These are phyloP conservation scores for Aureobasidium namibiae DNA, from an alignment of 2,329 filamentous ascomycete species.

Conservation along the genomic window DNA sequence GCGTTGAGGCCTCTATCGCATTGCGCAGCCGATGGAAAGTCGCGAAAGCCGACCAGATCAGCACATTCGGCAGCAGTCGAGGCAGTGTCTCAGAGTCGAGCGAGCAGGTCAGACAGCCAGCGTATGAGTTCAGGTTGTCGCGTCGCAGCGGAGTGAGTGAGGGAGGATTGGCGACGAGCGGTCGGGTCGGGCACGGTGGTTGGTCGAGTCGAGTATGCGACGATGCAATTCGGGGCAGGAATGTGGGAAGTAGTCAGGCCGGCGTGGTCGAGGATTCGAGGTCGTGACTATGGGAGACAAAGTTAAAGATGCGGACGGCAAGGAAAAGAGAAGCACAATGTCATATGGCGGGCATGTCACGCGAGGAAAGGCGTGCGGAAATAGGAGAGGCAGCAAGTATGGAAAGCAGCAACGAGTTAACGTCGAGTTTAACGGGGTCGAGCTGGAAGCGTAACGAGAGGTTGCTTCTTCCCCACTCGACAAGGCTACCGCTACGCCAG, in stretches of 20 bases:
- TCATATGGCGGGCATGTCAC: conserved; percentile 12
- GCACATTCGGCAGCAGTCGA: neutral
- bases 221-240: conserved; percentile 9
- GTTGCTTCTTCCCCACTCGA: conserved; percentile 5
- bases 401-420: neutral
- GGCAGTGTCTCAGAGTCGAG: conserved; percentile 1
- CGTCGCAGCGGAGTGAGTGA: neutral
- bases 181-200: neutral
- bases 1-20: conserved; percentile 12
- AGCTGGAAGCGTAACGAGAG: conserved; percentile 10
- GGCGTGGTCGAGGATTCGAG: neutral
- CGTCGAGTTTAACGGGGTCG: conserved; percentile 5
- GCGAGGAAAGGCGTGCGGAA: conserved; percentile 4
- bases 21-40: conserved; percentile 8
- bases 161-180: neutral
- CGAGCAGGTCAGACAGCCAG: neutral
- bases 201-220: conserved; percentile 6
- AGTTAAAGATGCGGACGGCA: conserved; percentile 8
- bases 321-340: conserved; percentile 7
- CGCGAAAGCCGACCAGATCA: neutral
- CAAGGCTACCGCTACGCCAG: neutral
- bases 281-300: neutral
- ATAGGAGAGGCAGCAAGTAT: conserved; percentile 11
- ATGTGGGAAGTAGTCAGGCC: conserved; percentile 5
- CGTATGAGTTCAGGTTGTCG: neutral